Evolutionary conservation across 306 rosid genomes (phyloP), one percentile per base, ranked within the genome.

Genomic region (Dryas octopetala): DNA sequence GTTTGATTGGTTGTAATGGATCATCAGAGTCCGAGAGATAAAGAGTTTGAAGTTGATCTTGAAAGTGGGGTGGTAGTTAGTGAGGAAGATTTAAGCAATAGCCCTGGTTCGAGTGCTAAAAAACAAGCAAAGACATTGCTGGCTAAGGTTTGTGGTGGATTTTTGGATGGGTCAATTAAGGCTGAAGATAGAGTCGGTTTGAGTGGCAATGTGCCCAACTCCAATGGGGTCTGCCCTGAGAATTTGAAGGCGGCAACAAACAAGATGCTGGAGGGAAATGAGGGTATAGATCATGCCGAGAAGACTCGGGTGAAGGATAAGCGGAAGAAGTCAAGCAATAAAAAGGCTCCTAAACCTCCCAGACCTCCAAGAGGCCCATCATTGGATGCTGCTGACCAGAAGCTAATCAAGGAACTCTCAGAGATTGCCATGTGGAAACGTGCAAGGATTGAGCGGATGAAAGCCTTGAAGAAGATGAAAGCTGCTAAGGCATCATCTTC

Each of bases 281-380:
- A 73, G 23, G 47, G 55, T 19, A 70, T 61, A 50, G 82, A 76
- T 66, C 78, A 51, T 70, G 73, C 7, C 13, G 82, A 81, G 80
- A 89, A 84, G 79, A 76, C 79, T 26, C 61, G 65, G 3, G 74
- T 16, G 41, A 92, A 89, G 89, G 97, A 87, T 73, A 95, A 90
- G 74, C 86, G 78, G n/a, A 92, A 92, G 62, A 95, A 90, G 77
- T 80, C 75, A 0, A 70, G 86, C 86, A 86, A 88, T 68, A 90
- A 88, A 72, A 96, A 90, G 76, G 71, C 98, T 65, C 74, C 82
- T 9, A 95, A 87, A 66, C 99, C 99, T 67, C 99, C 99, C n/a
- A 90, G 99, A 64, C 93, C 98, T 67, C 98, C 97, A 4, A 86
- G 78, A 72, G 91, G 90, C 38, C 97, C 97, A 2, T 88, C 97